Percentiles rank a stretch among this genome's conserved stretches.
These are phyloP conservation scores for Boletus mariae DNA, from an alignment of 1,284 basidiomycete species.

Conservation along the genomic window DNA sequence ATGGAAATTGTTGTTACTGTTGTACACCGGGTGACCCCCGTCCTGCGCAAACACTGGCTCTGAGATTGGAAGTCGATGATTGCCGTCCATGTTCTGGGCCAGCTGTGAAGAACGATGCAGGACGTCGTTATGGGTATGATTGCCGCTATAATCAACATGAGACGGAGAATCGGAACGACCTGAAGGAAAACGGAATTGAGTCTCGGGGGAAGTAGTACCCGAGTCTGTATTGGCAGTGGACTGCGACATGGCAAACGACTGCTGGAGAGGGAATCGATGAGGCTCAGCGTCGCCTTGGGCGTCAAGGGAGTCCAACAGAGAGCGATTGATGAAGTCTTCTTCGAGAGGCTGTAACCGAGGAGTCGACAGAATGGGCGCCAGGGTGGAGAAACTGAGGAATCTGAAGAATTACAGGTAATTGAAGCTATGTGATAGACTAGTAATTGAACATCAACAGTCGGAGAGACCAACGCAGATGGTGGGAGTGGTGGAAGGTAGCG, in stretches of 20 bases:
- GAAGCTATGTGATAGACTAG: slow-evolving; percentile 31
- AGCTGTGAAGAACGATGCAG: slow-evolving; percentile 35
- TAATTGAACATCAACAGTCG: slow-evolving; percentile 37
- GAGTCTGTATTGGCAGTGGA: slow-evolving; percentile 49
- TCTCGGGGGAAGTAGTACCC: slow-evolving; percentile 48
- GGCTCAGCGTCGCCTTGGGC: slow-evolving; percentile 77
- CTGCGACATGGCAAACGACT: slow-evolving; percentile 29
- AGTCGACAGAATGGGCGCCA: slow-evolving; percentile 63
- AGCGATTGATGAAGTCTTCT: slow-evolving; percentile 81
- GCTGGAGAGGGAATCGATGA: slow-evolving; percentile 34
- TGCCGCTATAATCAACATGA: slow-evolving; percentile 33
- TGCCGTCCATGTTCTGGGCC: slow-evolving; percentile 33
- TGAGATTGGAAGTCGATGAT: slow-evolving; percentile 33
- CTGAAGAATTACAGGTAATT: slow-evolving; percentile 30
- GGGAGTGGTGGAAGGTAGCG: slow-evolving; percentile 24
- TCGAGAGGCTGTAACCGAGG: slow-evolving; percentile 48
- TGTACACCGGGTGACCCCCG: slow-evolving; percentile 43
- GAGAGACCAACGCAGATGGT: slow-evolving; percentile 21
- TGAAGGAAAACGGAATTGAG: slow-evolving; percentile 47
- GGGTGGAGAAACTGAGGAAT: slow-evolving; percentile 44
- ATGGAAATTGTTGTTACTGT: slow-evolving; percentile 40
- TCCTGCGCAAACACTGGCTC: slow-evolving; percentile 29
- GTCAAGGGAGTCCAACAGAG: slow-evolving; percentile 74
- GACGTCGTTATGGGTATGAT: slow-evolving; percentile 36
- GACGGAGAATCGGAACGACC: slow-evolving; percentile 52